Conservation (phyloP, 805 yeast genomes). For the Wickerhamomyces xylosicus region DNA sequence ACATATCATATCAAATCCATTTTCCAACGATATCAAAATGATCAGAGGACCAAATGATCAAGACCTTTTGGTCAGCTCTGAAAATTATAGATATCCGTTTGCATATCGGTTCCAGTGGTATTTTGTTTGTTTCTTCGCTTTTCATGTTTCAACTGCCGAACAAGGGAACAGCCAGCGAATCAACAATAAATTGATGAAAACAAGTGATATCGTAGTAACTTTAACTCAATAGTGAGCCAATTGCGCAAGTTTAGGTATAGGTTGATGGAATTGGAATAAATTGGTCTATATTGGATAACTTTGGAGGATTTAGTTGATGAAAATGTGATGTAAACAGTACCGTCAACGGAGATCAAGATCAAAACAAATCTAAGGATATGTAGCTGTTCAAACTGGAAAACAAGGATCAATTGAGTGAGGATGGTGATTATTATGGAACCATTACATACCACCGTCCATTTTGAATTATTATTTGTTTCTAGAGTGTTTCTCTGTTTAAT, state of each 20-base stretch:
- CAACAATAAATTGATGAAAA: too few species aligned
- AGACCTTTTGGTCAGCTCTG: too few species aligned
- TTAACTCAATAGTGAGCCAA: too few species aligned
- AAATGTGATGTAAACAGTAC: neutral
- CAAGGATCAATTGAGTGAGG: neutral
- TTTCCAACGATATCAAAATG: too few species aligned
- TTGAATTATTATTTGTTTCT: constrained; percentile 2
- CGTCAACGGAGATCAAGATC: neutral
- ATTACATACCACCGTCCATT: constrained; percentile 19
- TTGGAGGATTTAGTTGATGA: neutral
- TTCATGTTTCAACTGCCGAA: too few species aligned
- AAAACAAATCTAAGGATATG: neutral
- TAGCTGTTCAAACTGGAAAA: neutral
- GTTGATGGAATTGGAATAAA: neutral
- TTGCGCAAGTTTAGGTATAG: neutral
- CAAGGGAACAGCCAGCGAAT: too few species aligned
- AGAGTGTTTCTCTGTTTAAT: neutral
- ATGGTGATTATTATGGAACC: neutral
- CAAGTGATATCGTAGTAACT: too few species aligned
- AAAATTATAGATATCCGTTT: too few species aligned
- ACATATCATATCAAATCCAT: too few species aligned
- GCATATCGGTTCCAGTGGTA: too few species aligned
- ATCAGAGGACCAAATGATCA: too few species aligned
- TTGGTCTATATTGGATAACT: neutral
- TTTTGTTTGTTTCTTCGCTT: too few species aligned